A percentile compares a stretch with the other conserved stretches of the same genome.
phyloP scores from a whole-genome alignment of 345 rosid genomes.

The Streptanthus diversifolius region DNA sequence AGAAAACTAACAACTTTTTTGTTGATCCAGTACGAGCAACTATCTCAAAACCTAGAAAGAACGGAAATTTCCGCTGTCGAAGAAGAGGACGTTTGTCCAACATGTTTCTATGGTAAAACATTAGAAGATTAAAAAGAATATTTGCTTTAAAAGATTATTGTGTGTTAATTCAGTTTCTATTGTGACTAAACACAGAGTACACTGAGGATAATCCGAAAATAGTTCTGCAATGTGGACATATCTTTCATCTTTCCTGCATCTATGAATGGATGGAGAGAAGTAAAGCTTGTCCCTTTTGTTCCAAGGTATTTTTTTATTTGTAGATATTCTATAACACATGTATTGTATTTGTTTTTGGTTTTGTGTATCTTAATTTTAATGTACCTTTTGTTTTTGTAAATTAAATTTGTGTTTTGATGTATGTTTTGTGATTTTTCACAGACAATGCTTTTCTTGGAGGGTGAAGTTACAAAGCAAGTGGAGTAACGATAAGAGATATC shows the following conservation, averaged over 20 bases:
- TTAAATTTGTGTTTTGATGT: neutral
- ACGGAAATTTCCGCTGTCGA: neutral
- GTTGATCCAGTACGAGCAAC: conserved; percentile 9
- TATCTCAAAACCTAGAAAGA: conserved; percentile 7
- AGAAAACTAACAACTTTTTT: neutral
- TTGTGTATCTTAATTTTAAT: neutral
- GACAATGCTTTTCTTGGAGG: conserved; percentile 26
- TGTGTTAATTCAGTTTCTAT: neutral
- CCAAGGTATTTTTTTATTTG: conserved; percentile 32
- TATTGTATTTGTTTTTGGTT: neutral
- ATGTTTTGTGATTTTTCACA: conserved; percentile 13
- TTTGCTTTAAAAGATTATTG: neutral
- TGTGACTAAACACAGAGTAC: conserved; percentile 35
- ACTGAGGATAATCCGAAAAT: conserved; percentile 46
- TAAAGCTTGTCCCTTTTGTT: conserved; percentile 47
- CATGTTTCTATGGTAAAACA: conserved; percentile 49
- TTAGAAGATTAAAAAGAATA: neutral
- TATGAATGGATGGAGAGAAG: conserved; percentile 67
- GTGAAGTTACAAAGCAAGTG: conserved; percentile 2
- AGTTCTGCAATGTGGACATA: conserved; percentile 41
- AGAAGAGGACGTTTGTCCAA: conserved; percentile 43
- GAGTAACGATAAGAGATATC: neutral
- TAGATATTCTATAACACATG: neutral
- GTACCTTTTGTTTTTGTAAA: neutral
- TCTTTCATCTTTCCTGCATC: conserved; percentile 51